A percentile compares a stretch with the other conserved stretches of the same genome.
Conservation (phyloP, 371 early-diverging fungal genomes). For the Saksenaea oblongispora region DNA sequence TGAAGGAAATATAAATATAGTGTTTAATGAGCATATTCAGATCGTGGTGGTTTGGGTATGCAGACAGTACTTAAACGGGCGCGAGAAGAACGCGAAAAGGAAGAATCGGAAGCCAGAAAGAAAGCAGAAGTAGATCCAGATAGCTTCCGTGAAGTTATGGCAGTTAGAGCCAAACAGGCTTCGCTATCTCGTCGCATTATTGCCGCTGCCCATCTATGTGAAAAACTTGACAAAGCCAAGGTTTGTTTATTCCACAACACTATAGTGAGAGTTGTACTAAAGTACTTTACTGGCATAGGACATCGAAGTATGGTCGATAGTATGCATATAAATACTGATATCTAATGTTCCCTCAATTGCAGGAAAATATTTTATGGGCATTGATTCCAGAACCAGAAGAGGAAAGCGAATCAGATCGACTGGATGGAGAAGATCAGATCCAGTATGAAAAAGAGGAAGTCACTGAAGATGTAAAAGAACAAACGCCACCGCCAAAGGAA, state of each 20-base stretch:
- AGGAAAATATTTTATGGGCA: constrained; percentile 23
- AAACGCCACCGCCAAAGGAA: constrained; percentile 23
- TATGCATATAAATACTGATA: neutral
- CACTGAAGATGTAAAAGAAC: constrained; percentile 19
- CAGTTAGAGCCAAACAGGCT: constrained; percentile 32
- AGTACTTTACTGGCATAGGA: constrained; percentile 9
- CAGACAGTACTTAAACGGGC: constrained; percentile 36
- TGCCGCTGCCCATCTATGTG: constrained; percentile 42
- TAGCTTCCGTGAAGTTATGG: constrained; percentile 37
- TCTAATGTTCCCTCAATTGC: neutral
- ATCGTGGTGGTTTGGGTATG: constrained; percentile 47
- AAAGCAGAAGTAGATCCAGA: constrained; percentile 34
- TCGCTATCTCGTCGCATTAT: constrained; percentile 20
- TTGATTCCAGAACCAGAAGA: constrained; percentile 15
- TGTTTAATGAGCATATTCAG: neutral
- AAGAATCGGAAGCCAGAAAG: constrained; percentile 25
- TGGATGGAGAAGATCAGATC: constrained; percentile 10
- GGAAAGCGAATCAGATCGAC: constrained; percentile 7
- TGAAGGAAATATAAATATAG: neutral
- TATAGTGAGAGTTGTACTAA: neutral
- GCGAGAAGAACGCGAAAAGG: constrained; percentile 42
- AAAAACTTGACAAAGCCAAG: constrained; percentile 46
- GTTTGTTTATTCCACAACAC: neutral
- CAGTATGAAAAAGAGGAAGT: constrained; percentile 15
- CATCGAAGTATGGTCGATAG: constrained; percentile 12